Evolutionary conservation across 225 moss, liverwort and hornwort genomes (phyloP), one percentile per base, ranked within the genome.

Genomic region (Climacium dendroides): DNA sequence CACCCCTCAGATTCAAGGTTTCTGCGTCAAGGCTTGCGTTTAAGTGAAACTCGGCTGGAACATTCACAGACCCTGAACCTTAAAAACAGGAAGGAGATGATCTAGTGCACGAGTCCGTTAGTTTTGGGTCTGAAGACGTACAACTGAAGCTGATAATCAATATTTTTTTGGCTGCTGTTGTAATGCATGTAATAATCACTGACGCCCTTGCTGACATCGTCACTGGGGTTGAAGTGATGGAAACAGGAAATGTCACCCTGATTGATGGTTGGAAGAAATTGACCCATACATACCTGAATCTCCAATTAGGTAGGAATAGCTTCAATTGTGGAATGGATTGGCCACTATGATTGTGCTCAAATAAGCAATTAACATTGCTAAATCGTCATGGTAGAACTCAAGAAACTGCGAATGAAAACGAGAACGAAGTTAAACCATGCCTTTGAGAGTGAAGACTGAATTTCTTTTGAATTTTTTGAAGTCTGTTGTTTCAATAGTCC

Each of bases 21-120:
- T 92, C 57, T 94, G 92, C 85, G 79, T 94, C 81, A 90, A 82
- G 82, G 81, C 89, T 50, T 94, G 94, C 74, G 47, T 93, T 55
- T 93, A 71, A 50, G 26, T 5, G 59, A 82, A 71, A 70, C 47
- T 61, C 17, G 47, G 48, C 63, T 81, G 43, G 48, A 84, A 37
- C 61, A 18, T 65, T 55, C 23, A 57, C 48, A 73, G 32, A 34
- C 45, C 47, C 22, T 47, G 61, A 61, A 22, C 32, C 19, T 14
- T 55, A n/a, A 34, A 47, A 78, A 13, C 54, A 22, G 39, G 61
- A 52, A 53, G 72, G 65, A 54, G 45, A 60, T 59, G 35, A 48
- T 71, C 61, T 37, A 69, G 60, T 34, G 72, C 63, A 84, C 14
- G 35, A 43, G 57, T 39, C 37, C 12, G 37, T 28, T 18, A 25